These are phyloP conservation scores for Tuber indicum DNA, from an alignment of 495 filamentous ascomycete species.

Conservation along the genomic window DNA sequence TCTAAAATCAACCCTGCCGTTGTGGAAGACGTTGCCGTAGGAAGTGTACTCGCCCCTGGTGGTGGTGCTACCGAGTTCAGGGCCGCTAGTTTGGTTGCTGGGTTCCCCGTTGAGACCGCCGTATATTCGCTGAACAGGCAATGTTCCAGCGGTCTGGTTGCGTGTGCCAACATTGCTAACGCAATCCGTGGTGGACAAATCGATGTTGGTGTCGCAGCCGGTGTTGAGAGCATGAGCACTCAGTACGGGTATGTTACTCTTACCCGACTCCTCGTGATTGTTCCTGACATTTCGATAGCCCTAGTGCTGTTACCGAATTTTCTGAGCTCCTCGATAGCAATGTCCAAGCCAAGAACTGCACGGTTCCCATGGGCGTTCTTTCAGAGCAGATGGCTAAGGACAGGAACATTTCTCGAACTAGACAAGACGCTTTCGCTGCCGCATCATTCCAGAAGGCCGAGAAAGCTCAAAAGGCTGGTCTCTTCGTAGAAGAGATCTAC, in stretches of 20 bases:
- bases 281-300: constrained; percentile 46
- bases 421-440: constrained; percentile 87
- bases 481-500: constrained; percentile 88
- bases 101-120: constrained; percentile 75
- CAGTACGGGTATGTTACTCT: constrained; percentile 68
- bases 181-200: constrained; percentile 85
- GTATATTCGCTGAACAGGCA: constrained; percentile 85
- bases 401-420: constrained; percentile 59
- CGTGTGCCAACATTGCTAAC: constrained; percentile 87
- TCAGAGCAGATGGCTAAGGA: constrained; percentile 94
- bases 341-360: constrained; percentile 84
- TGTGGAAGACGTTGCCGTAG: constrained; percentile 89
- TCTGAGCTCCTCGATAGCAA: constrained; percentile 81
- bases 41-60: constrained; percentile 82
- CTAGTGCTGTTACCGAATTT: constrained; percentile 86
- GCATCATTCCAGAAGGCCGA: constrained; percentile 81
- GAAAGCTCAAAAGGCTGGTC: constrained; percentile 75
- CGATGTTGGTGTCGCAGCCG: constrained; percentile 86
- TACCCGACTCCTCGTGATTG: neutral
- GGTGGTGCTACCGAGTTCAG: constrained; percentile 96
- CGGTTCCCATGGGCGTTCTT: constrained; percentile 93
- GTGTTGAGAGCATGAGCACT: constrained; percentile 93
- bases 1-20: constrained; percentile 76
- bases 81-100: constrained; percentile 83
- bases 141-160: constrained; percentile 83